Evolutionary conservation across 2,329 filamentous ascomycete species (phyloP), one percentile per base, ranked within the genome.

Genomic region (Fusarium redolens): DNA sequence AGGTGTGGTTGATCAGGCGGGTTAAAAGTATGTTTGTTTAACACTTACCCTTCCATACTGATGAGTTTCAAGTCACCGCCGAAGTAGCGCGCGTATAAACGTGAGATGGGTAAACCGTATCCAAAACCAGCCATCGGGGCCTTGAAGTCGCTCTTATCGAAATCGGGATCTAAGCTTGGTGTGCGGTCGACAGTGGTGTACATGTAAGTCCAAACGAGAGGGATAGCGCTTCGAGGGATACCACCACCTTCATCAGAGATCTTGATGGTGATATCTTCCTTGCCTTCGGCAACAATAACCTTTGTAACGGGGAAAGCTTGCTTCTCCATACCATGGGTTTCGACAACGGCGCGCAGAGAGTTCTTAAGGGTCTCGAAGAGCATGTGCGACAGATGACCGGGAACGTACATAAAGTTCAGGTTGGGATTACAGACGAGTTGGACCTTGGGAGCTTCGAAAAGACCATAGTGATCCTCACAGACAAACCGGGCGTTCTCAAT

Each of bases 181-280:
- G 96, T 98, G 77, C 95, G 91, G 82, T 98, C 96, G 73, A 99
- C 96, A 4, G 96, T 99, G 40, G 96, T 99, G 82, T 99, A 99
- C 96, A 98, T 99, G 82, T 99, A 99, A 17, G 96, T 99, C 96
- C 96, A 99, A n/a, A 98, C 96, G 18, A 99, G 88, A 9, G 96
- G 96, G 72, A 99, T 98, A 58, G 94, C 90, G 77, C 93, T 97
- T 78, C 96, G 88, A 1, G 96, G 95, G 59, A 99, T 98, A 70
- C 96, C 96, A 72, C 96, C 96, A 66, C 96, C 96, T 84, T 99
- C 96, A 81, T 99, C 96, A 8, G 93, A 94, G 77, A 99, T 93
- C 85, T 99, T 99, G 86, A 99, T 98, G 9, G 96, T 99, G 78
- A 99, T 99, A 79, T 99, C 96, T 83, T 99, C 96, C 81, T 96